Evolutionary conservation across 805 yeast genomes (phyloP), one percentile per base, ranked within the genome.

Genomic region (Metschnikowia anglica): DNA sequence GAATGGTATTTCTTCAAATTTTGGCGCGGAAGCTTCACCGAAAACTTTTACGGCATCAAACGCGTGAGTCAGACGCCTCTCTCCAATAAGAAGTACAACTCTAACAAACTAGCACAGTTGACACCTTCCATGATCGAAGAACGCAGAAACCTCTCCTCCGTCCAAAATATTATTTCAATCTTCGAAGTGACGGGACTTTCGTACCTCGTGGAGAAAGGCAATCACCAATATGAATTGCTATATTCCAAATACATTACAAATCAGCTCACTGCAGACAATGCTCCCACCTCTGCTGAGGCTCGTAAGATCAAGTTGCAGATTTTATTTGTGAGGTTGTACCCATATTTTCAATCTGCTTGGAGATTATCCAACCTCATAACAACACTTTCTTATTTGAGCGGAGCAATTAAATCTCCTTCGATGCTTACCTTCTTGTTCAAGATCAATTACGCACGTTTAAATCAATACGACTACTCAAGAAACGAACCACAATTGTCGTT

Each of bases 11-110:
- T 83, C 52, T 61, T 91, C 37, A 75, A 68, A 39, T 70, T 72
- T 37, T 86, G 93, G 88, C 90, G 87, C 55, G 79, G 95, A 0
- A 79, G 93, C 2, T 88, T 91, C 56, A 88, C 95, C 0, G 97
- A 91, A 61, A 85, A 86, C 58, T 91, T 91, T 59, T 91, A 91
- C 58, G 98, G 97, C 2, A 65, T 91, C 49, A 88, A 88, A 57
- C 70, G 95, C 36, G 75, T 76, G 21, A 65, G 64, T 43, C 61
- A 57, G 39, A 67, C 72, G 0, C 67, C 66, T 3, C 53, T 68
- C 13, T 55, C 70, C 1, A 49, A 56, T 34, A 21, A 43, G 5
- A 58, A 61, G 36, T 67, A 61, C 38, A 61, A 64, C 40, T 51
- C 58, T 31, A 48, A 61, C 20, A 69, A 62, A 43, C 49, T 70